Percentiles rank a stretch among this genome's conserved stretches.
Evolutionary conservation across 202 grass and related monocot species (phyloP).

Genomic region (Bolboschoenoplectus hybrid): DNA sequence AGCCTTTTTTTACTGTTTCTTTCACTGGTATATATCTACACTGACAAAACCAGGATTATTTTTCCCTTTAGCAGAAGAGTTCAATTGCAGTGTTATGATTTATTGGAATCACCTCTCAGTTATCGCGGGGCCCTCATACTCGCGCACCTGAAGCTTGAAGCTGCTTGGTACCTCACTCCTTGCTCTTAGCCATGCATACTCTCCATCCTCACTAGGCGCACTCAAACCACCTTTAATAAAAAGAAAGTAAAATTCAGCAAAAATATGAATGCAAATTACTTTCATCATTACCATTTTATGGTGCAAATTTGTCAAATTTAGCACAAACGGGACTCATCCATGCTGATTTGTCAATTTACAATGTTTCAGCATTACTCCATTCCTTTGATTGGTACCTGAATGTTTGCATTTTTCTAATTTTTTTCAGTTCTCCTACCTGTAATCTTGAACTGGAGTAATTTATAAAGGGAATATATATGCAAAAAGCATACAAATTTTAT

Average conservation of each 20-base stretch:
- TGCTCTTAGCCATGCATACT: conserved; percentile 61
- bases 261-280: neutral
- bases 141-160: conserved; percentile 39
- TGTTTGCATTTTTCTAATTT: neutral
- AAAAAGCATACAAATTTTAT: conserved; percentile 2
- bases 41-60: conserved; percentile 27
- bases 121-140: conserved; percentile 40
- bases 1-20: conserved; percentile 30
- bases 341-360: neutral
- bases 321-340: neutral
- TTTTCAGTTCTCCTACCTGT: neutral
- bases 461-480: neutral
- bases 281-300: neutral
- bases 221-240: conserved; percentile 39
- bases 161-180: conserved; percentile 40
- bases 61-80: neutral
- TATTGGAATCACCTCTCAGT: conserved; percentile 35
- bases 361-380: neutral
- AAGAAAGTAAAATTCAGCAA: conserved; percentile 22
- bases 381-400: neutral
- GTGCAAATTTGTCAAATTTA: neutral
- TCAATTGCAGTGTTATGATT: neutral
- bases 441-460: neutral
- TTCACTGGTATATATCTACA: conserved; percentile 42
- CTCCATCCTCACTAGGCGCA: conserved; percentile 8